phyloP scores from a whole-genome alignment of 2,329 filamentous ascomycete genomes.

The Sporothrix humicola region DNA sequence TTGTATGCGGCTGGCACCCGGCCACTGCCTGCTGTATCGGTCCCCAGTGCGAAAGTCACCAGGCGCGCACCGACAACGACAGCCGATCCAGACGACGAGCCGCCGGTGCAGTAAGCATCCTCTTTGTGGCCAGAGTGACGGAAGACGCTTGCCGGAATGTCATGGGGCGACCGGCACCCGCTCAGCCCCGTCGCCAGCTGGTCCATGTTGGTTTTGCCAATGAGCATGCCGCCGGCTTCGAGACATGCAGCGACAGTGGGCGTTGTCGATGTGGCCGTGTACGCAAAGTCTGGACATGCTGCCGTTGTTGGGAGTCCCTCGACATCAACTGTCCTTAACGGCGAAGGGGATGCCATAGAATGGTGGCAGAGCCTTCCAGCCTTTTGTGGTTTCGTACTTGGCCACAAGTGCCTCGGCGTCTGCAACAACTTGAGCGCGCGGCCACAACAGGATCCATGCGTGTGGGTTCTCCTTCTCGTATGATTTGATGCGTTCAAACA shows the following conservation, averaged over 20 bases:
- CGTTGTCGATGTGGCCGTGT: constrained; percentile 53
- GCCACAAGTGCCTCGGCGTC: constrained; percentile 50
- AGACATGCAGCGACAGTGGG: constrained; percentile 55
- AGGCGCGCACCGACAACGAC: constrained; percentile 60
- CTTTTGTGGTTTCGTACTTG: constrained; percentile 46
- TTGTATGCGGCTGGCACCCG: constrained; percentile 61
- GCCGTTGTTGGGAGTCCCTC: constrained; percentile 57
- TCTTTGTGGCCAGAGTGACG: constrained; percentile 33
- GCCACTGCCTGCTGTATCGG: constrained; percentile 61
- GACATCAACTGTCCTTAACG: constrained; percentile 61
- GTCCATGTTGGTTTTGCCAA: constrained; percentile 66
- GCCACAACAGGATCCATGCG: constrained; percentile 57
- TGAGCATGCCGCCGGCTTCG: constrained; percentile 58
- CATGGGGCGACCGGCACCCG: constrained; percentile 61
- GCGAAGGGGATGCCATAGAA: constrained; percentile 63
- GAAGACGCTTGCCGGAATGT: constrained; percentile 50
- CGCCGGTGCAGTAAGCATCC: constrained; percentile 48
- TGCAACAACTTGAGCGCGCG: constrained; percentile 48
- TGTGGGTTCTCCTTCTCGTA: constrained; percentile 55
- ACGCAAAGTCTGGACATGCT: constrained; percentile 56
- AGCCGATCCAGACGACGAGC: constrained; percentile 61
- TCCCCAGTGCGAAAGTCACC: constrained; percentile 61
- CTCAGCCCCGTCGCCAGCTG: constrained; percentile 67
- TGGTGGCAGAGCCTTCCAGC: constrained; percentile 47
- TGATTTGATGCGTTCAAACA: constrained; percentile 53